Percentiles rank a stretch among this genome's conserved stretches.
Conservation (phyloP, 2,329 filamentous ascomycete species). For the Diplodia scrobiculata region DNA sequence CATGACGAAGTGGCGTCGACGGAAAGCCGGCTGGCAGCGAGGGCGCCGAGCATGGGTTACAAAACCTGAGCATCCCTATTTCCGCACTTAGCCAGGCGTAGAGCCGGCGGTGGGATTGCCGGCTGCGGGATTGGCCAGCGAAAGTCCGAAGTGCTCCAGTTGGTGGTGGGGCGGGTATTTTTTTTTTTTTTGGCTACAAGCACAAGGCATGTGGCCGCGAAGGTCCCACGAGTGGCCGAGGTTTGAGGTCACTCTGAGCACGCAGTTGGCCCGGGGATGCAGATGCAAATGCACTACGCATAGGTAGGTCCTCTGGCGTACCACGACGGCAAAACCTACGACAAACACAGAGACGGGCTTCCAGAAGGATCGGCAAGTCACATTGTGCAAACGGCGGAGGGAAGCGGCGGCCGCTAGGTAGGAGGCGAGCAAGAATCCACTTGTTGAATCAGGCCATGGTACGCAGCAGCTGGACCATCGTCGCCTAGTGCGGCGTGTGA, state of each 20-base stretch:
- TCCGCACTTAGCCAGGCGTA: conserved; percentile 1
- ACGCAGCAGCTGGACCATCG: conserved; percentile 11
- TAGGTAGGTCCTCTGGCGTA: conserved; percentile 11
- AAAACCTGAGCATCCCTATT: conserved; percentile 5
- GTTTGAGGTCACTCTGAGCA: background rate
- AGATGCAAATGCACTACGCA: conserved; percentile 7
- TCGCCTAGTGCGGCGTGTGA: conserved; percentile 18
- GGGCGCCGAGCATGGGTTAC: conserved; percentile 7
- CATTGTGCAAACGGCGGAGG: background rate
- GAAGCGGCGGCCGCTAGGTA: background rate
- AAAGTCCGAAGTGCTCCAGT: conserved; percentile 12
- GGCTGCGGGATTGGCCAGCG: conserved; percentile 8
- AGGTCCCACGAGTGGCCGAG: background rate
- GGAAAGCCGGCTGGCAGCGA: conserved; percentile 7
- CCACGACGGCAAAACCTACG: conserved; percentile 5
- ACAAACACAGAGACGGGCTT: background rate
- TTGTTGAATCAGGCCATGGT: conserved; percentile 15
- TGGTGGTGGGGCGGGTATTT: conserved; percentile 1
- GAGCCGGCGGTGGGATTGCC: conserved; percentile 3
- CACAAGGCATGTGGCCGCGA: background rate
- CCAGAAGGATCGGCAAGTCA: conserved; percentile 2
- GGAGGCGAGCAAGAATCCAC: background rate
- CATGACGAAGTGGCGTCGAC: conserved; percentile 24
- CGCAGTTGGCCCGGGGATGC: background rate
- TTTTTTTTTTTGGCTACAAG: background rate